phyloP scores from a whole-genome alignment of 2,329 filamentous ascomycete genomes.

The Pezicula carpinea region DNA sequence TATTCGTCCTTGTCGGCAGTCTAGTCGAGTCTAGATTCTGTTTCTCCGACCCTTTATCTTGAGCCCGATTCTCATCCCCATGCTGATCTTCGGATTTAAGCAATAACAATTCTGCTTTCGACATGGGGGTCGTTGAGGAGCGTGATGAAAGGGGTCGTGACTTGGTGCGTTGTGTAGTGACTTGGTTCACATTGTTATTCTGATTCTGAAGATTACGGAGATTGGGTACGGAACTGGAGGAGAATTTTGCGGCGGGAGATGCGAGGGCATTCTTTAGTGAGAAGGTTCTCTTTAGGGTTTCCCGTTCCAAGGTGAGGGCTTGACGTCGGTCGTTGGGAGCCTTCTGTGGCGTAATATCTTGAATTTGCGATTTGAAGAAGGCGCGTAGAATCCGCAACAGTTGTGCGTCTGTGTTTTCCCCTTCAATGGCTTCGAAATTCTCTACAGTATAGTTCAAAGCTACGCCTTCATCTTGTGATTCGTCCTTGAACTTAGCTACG shows the following conservation, averaged over 20 bases:
- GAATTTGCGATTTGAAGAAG: neutral
- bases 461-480: neutral
- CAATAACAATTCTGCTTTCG: too few species aligned
- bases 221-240: too few species aligned
- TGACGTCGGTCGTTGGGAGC: too few species aligned
- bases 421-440: neutral
- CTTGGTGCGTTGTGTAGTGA: too few species aligned
- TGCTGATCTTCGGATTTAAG: too few species aligned
- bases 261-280: too few species aligned
- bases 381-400: neutral
- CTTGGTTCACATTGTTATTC: too few species aligned
- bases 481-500: conserved; percentile 9
- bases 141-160: too few species aligned
- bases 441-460: neutral
- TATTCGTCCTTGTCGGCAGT: neutral
- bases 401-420: neutral
- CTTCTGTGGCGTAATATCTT: neutral
- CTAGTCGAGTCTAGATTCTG: neutral
- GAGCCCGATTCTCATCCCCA: too few species aligned
- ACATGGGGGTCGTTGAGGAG: too few species aligned
- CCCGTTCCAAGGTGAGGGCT: neutral
- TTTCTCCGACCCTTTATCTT: neutral
- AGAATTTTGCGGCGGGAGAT: too few species aligned
- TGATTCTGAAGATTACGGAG: too few species aligned
- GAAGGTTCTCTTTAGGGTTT: neutral